A percentile compares a stretch with the other conserved stretches of the same genome.
Conservation (phyloP, 2,329 filamentous ascomycete genomes). For the Fusarium ambrosium region DNA sequence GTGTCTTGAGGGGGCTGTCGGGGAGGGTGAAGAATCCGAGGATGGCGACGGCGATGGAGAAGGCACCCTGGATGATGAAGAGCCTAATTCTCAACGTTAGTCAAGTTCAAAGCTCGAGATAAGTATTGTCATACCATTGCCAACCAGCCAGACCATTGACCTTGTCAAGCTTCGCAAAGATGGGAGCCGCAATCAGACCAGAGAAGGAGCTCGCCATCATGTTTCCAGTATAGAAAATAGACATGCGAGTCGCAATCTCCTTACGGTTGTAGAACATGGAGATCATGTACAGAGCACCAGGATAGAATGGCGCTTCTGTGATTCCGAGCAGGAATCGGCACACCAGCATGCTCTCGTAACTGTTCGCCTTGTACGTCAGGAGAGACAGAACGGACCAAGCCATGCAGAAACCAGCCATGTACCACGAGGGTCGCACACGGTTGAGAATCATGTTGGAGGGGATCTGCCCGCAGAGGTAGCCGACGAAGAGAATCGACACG, state of each 20-base stretch:
- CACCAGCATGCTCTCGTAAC: slow-evolving; percentile 58
- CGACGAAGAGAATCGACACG: slow-evolving; percentile 54
- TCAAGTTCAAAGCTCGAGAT: no score
- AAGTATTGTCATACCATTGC: slow-evolving; percentile 45
- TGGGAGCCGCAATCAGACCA: slow-evolving; percentile 59
- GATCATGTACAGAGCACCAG: slow-evolving; percentile 57
- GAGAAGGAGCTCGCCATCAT: slow-evolving; percentile 56
- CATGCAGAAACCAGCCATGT: slow-evolving; percentile 56
- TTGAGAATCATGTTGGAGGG: slow-evolving; percentile 59
- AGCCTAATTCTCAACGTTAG: slow-evolving; percentile 26
- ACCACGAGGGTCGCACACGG: slow-evolving; percentile 59
- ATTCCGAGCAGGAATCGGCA: slow-evolving; percentile 58
- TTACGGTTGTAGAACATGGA: slow-evolving; percentile 69
- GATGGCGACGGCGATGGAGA: slow-evolving; percentile 48
- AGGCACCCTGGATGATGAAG: slow-evolving; percentile 49
- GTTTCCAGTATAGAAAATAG: slow-evolving; percentile 60
- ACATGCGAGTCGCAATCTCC: slow-evolving; percentile 58
- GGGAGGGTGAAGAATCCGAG: slow-evolving; percentile 53
- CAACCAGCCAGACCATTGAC: slow-evolving; percentile 45
- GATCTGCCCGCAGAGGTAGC: slow-evolving; percentile 53
- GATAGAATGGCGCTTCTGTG: slow-evolving; percentile 57
- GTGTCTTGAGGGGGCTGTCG: slow-evolving; percentile 55
- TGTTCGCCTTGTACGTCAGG: slow-evolving; percentile 56
- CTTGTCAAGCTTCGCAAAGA: slow-evolving; percentile 53
- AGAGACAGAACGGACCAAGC: slow-evolving; percentile 58